phyloP scores from a whole-genome alignment of 139 green algal species.

The Spirogloea muscicola region DNA sequence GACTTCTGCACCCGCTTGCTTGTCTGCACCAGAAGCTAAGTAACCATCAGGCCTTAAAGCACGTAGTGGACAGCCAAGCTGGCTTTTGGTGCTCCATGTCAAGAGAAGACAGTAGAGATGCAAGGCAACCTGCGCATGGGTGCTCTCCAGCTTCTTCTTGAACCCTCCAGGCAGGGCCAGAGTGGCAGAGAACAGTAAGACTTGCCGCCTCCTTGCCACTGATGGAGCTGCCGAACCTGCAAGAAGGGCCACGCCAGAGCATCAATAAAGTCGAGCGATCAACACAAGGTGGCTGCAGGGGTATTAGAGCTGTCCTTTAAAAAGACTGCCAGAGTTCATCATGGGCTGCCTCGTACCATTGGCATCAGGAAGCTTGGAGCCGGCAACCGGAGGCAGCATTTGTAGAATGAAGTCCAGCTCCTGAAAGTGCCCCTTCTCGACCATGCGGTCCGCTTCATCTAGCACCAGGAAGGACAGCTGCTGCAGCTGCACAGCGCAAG shows the following conservation, averaged over 20 bases:
- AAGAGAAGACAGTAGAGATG: too few relatives aligned
- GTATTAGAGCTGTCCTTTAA: too few relatives aligned
- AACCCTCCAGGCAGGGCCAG: constrained; percentile 76
- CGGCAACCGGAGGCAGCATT: constrained; percentile 45
- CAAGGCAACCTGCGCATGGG: neutral
- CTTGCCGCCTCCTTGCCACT: constrained; percentile 63
- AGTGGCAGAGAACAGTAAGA: constrained; percentile 93
- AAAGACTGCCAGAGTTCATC: too few relatives aligned
- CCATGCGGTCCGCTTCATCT: constrained; percentile 96
- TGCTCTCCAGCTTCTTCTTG: constrained; percentile 37
- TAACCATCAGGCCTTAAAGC: too few relatives aligned
- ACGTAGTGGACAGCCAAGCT: too few relatives aligned
- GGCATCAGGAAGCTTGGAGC: constrained; percentile 28
- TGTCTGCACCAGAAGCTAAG: neutral
- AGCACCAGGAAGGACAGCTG: constrained; percentile 79
- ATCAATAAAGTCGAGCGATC: too few relatives aligned
- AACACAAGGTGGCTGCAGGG: too few relatives aligned
- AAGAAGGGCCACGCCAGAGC: too few relatives aligned
- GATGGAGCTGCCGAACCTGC: neutral
- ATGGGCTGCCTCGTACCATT: constrained; percentile 15
- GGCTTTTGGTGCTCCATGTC: too few relatives aligned
- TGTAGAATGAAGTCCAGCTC: constrained; percentile 83
- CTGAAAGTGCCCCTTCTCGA: constrained; percentile 68
- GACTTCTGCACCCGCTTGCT: neutral
- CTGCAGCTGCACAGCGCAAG: constrained; percentile 53